Evolutionary conservation across 768 basidiomycete species (phyloP).

Genomic region (Serendipita vermifera): DNA sequence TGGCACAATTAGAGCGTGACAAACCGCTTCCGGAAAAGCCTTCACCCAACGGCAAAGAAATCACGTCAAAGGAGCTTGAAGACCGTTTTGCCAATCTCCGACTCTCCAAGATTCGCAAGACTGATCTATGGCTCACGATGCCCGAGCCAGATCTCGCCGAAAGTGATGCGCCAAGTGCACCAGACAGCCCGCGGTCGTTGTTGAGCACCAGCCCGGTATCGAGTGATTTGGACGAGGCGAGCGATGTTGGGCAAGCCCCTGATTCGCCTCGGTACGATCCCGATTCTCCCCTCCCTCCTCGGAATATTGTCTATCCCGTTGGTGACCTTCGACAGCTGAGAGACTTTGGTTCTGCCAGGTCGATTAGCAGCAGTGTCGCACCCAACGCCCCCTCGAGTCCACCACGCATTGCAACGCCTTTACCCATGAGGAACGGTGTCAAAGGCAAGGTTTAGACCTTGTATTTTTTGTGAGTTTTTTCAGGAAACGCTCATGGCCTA

Average conservation of each 20-base stretch:
- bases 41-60: neutral
- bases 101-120: constrained; percentile 2
- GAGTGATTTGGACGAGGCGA: constrained; percentile 9
- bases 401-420: neutral
- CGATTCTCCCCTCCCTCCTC: neutral
- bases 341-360: neutral
- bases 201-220: neutral
- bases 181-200: neutral
- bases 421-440: neutral
- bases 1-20: neutral
- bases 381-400: neutral
- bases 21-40: neutral
- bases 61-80: constrained; percentile 3
- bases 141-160: neutral
- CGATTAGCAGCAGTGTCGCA: neutral
- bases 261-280: constrained; percentile 6
- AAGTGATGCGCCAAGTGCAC: constrained; percentile 1
- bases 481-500: too few relatives aligned
- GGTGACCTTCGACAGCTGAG: constrained; percentile 4
- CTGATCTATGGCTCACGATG: neutral
- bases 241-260: constrained; percentile 6
- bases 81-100: constrained; percentile 6
- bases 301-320: neutral
- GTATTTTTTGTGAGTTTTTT: too few relatives aligned
- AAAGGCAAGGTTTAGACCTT: too few relatives aligned